Conservation (phyloP, 352 stramenopile genomes). For the Elongisporangium anandrum region DNA sequence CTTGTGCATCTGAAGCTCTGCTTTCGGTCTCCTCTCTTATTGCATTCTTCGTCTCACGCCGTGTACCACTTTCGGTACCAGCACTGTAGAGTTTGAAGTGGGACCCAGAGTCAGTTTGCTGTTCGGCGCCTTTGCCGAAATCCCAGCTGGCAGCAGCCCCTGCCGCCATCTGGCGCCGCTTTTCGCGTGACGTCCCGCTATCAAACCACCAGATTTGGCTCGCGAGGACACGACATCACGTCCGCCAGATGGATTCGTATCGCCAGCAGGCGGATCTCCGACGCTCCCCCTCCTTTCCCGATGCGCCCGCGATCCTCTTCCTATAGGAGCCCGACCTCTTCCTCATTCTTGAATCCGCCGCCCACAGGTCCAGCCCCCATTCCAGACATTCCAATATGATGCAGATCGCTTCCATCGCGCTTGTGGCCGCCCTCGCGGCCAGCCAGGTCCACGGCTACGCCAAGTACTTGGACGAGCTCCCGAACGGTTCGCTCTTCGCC, state of each 20-base stretch:
- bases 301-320: not conserved
- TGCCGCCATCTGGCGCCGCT: not conserved
- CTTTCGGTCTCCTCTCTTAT: no score
- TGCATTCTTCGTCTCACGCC: not conserved
- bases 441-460: not conserved
- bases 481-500: conserved; percentile 10
- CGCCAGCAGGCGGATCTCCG: not conserved
- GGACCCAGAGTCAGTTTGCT: not conserved
- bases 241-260: not conserved
- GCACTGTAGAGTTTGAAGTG: not conserved
- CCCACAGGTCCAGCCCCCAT: not conserved
- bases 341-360: not conserved
- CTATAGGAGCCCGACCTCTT: not conserved
- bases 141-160: not conserved
- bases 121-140: not conserved
- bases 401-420: not conserved
- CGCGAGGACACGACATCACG: not conserved
- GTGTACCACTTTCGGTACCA: not conserved
- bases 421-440: conserved; percentile 1
- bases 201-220: not conserved
- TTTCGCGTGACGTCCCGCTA: not conserved
- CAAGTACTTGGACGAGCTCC: conserved; percentile 12
- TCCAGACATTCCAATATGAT: not conserved
- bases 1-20: not conserved
- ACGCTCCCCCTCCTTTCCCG: not conserved